These are phyloP conservation scores for Thuidium tamariscinum DNA, from an alignment of 225 moss, liverwort and hornwort genomes.

Conservation along the genomic window DNA sequence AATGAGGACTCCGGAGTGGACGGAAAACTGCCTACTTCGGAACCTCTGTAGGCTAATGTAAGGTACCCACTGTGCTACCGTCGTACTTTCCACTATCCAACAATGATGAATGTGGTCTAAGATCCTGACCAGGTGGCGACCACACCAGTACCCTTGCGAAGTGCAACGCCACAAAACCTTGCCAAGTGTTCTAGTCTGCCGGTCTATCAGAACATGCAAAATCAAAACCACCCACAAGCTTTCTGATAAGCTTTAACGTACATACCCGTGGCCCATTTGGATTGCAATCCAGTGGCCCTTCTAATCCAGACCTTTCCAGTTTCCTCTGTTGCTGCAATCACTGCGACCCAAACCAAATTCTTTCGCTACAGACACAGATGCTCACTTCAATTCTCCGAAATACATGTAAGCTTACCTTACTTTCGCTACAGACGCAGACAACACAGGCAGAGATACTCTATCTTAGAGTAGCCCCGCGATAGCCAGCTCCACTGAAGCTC, in stretches of 20 bases:
- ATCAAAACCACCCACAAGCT: not conserved
- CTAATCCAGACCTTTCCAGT: not conserved
- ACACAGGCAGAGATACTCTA: not conserved
- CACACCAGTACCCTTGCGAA: too few species aligned
- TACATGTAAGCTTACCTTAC: too few species aligned
- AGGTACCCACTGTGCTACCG: not conserved
- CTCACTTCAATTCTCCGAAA: not conserved
- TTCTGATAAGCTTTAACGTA: not conserved
- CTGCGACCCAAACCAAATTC: not conserved
- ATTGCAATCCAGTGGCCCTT: not conserved
- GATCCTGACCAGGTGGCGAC: not conserved
- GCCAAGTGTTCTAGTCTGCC: not conserved
- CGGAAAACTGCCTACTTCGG: too few species aligned
- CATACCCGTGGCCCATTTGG: not conserved
- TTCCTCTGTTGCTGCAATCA: not conserved
- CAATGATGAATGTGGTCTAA: not conserved
- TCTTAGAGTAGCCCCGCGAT: not conserved
- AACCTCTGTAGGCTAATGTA: too few species aligned
- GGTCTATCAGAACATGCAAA: not conserved
- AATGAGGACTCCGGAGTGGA: too few species aligned
- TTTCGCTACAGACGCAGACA: not conserved
- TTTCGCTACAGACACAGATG: not conserved
- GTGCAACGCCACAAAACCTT: not conserved
- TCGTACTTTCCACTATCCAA: not conserved
- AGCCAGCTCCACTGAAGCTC: not conserved